Conservation (phyloP, 495 filamentous ascomycete genomes). For the Xylona heveae region DNA sequence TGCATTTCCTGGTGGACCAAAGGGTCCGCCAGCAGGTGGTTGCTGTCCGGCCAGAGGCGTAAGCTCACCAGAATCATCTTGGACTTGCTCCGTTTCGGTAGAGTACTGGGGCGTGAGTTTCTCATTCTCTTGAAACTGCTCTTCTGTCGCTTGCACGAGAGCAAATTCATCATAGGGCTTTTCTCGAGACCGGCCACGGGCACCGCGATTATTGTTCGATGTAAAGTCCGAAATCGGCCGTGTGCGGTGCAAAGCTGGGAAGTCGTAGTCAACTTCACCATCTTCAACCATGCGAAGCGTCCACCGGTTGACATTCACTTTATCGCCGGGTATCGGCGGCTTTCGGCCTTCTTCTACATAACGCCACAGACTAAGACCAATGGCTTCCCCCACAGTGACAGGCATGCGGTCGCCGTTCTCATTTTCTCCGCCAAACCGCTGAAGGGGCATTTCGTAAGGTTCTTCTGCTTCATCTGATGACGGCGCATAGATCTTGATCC, state of each 20-base stretch:
- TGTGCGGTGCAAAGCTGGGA: slow-evolving; percentile 63
- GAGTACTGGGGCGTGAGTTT: slow-evolving; percentile 43
- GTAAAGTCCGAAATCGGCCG: slow-evolving; percentile 69
- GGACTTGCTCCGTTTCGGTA: slow-evolving; percentile 9
- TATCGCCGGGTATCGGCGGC: slow-evolving; percentile 43
- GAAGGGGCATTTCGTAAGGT: slow-evolving; percentile 58
- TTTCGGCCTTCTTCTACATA: slow-evolving; percentile 66
- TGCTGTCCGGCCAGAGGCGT: too few relatives aligned
- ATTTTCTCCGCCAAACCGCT: slow-evolving; percentile 50
- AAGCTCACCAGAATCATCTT: slow-evolving; percentile 42
- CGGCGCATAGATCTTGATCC: slow-evolving; percentile 70
- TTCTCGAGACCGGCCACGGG: slow-evolving; percentile 49
- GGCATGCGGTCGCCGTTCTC: slow-evolving; percentile 35
- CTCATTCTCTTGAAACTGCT: slow-evolving; percentile 61
- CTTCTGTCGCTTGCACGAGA: slow-evolving; percentile 57
- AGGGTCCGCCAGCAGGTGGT: slow-evolving; percentile 26
- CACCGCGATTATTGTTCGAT: slow-evolving; percentile 64
- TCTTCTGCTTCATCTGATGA: slow-evolving; percentile 51
- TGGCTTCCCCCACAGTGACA: slow-evolving; percentile 74
- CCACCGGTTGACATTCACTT: slow-evolving; percentile 81
- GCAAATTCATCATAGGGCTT: slow-evolving; percentile 90
- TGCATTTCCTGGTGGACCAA: slow-evolving; percentile 17
- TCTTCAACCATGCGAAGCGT: slow-evolving; percentile 86
- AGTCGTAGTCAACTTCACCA: slow-evolving; percentile 89
- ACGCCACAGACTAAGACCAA: slow-evolving; percentile 71